A percentile compares a stretch with the other conserved stretches of the same genome.
phyloP scores from a whole-genome alignment of 169 alveolate genomes.

The Perkinsus marinus region DNA sequence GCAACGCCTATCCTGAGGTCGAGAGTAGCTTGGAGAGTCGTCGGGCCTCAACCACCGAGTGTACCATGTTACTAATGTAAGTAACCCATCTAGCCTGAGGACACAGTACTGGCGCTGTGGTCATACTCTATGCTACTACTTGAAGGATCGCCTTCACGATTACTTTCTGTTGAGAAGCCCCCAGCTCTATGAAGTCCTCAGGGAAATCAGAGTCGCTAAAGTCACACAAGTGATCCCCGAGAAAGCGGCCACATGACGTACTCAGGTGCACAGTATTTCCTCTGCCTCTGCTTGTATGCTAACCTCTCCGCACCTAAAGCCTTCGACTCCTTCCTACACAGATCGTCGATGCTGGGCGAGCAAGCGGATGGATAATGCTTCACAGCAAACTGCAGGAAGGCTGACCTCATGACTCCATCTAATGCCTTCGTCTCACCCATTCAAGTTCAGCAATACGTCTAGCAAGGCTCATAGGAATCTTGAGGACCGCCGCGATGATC shows the following conservation, averaged over 20 bases:
- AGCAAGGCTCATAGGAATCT: not conserved
- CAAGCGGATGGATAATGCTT: not conserved
- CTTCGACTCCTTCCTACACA: not conserved
- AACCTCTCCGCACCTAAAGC: not conserved
- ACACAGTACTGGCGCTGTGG: too few species aligned
- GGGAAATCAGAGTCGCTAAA: not conserved
- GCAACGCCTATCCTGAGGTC: not conserved
- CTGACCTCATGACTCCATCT: too few species aligned
- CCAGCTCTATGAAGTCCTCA: not conserved
- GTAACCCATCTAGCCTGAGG: not conserved
- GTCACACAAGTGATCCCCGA: not conserved
- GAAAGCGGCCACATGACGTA: not conserved
- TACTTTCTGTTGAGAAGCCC: not conserved
- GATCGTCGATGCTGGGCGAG: not conserved
- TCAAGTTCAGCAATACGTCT: not conserved
- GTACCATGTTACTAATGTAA: not conserved
- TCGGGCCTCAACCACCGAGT: not conserved
- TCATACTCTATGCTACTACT: not conserved
- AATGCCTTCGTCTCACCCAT: not conserved
- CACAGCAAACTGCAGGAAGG: not conserved
- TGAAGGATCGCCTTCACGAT: not conserved
- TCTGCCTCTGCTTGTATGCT: not conserved
- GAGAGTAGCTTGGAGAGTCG: not conserved
- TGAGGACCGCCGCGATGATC: not conserved
- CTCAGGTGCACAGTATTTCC: not conserved